Evolutionary conservation across 139 green algal genomes (phyloP).

Genomic region (Ettlia oleoabundans): DNA sequence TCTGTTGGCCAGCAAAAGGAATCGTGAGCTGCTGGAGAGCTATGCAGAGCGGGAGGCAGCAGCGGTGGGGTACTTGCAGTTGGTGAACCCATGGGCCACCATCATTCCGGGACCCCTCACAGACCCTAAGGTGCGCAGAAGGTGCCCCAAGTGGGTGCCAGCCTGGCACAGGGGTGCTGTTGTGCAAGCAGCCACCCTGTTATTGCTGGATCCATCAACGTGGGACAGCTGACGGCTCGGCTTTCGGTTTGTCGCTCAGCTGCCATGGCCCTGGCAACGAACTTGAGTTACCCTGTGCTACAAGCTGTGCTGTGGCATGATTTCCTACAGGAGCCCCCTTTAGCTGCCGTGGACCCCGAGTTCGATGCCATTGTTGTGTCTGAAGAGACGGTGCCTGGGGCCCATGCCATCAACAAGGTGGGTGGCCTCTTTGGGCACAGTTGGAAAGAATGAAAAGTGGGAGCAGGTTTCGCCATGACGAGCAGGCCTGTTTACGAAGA

Average conservation of each 20-base stretch:
- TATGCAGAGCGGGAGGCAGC: conserved; percentile 62
- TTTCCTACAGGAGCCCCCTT: conserved; percentile 62
- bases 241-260: too few relatives aligned
- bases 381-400: conserved; percentile 81
- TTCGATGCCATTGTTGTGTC: conserved; percentile 91
- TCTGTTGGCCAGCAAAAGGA: conserved; percentile 79
- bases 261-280: too few relatives aligned
- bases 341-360: conserved; percentile 67
- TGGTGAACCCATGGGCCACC: conserved; percentile 54
- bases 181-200: too few relatives aligned
- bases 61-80: conserved; percentile 67
- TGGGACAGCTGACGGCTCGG: too few relatives aligned
- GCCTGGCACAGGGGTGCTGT: too few relatives aligned
- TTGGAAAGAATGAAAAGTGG: not conserved
- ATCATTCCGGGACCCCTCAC: conserved; percentile 66
- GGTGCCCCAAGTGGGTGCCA: too few relatives aligned
- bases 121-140: conserved; percentile 71
- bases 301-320: not conserved
- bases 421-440: not conserved
- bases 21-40: conserved; percentile 74
- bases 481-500: too few relatives aligned
- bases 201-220: too few relatives aligned
- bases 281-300: too few relatives aligned
- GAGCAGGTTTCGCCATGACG: too few relatives aligned
- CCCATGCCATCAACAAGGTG: conserved; percentile 73